Evolutionary conservation across 2,329 filamentous ascomycete species (phyloP).

Genomic region (Paracamarosporium sp.): DNA sequence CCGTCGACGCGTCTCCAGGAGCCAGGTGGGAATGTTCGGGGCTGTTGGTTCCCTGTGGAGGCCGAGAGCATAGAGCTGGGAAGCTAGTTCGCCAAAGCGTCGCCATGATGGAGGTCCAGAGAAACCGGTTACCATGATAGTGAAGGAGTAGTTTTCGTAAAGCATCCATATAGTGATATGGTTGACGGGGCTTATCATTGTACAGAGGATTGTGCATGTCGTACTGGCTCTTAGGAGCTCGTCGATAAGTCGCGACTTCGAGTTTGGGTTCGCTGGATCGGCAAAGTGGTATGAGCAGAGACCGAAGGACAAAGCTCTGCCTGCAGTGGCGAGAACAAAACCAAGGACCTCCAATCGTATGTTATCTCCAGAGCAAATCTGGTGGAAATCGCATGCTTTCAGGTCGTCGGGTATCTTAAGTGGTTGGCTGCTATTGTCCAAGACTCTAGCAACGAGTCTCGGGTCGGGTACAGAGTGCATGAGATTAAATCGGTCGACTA

Average conservation of each 20-base stretch:
- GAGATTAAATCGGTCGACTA: constrained; percentile 41
- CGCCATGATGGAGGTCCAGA: constrained; percentile 40
- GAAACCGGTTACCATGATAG: constrained; percentile 43
- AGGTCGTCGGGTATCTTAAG: constrained; percentile 31
- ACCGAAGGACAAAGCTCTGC: constrained; percentile 37
- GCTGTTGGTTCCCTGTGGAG: constrained; percentile 38
- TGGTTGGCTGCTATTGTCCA: constrained; percentile 36
- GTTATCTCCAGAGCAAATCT: constrained; percentile 45
- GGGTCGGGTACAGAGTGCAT: constrained; percentile 28
- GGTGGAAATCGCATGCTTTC: constrained; percentile 45
- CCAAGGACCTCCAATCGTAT: constrained; percentile 50
- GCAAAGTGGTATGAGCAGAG: constrained; percentile 27
- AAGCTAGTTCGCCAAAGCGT: constrained; percentile 38
- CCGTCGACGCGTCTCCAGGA: constrained; percentile 35
- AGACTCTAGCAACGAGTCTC: constrained; percentile 29
- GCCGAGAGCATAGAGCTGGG: constrained; percentile 39
- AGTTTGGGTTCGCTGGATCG: constrained; percentile 20
- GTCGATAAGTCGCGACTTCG: constrained; percentile 32
- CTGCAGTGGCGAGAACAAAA: constrained; percentile 46
- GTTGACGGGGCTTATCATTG: constrained; percentile 47
- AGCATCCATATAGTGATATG: constrained; percentile 46
- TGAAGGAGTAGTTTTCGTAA: constrained; percentile 46
- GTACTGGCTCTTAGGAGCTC: constrained; percentile 45
- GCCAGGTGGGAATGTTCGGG: constrained; percentile 32
- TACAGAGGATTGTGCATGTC: constrained; percentile 46